Conservation (phyloP, 2,329 filamentous ascomycete genomes). For the Epicoccum nigrum region DNA sequence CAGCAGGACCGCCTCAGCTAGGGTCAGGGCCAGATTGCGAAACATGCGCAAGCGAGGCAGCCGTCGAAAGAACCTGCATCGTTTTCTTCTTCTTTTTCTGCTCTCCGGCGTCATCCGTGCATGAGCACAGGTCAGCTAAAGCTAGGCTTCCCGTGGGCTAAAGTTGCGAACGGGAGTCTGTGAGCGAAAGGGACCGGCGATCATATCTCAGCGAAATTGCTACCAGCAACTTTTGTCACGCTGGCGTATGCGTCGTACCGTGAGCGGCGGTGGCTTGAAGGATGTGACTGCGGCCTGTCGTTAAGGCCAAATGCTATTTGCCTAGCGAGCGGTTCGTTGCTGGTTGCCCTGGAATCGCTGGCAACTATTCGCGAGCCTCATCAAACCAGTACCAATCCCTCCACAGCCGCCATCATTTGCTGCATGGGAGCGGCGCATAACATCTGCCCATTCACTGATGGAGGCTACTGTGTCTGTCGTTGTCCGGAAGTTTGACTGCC, state of each 20-base stretch:
- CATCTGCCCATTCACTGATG: background rate
- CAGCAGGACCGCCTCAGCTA: conserved; percentile 26
- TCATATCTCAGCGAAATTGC: conserved; percentile 38
- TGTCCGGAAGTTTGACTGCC: conserved; percentile 10
- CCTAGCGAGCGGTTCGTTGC: conserved; percentile 11
- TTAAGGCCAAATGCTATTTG: conserved; percentile 2
- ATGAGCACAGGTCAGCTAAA: conserved; percentile 32
- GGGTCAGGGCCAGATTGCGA: conserved; percentile 27
- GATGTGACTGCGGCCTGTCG: conserved; percentile 2
- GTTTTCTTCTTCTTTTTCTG: conserved; percentile 33
- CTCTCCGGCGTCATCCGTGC: conserved; percentile 44
- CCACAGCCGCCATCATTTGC: conserved; percentile 1
- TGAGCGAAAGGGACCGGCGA: conserved; percentile 37
- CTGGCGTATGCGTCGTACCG: conserved; percentile 28
- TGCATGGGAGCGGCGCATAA: conserved; percentile 8
- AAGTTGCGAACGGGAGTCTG: conserved; percentile 45
- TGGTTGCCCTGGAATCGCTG: conserved; percentile 6
- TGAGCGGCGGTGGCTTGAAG: conserved; percentile 4
- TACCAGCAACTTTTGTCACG: conserved; percentile 30
- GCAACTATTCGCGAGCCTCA: conserved; percentile 2
- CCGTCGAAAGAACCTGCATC: conserved; percentile 39
- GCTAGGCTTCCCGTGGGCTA: conserved; percentile 43
- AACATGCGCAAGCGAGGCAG: conserved; percentile 34
- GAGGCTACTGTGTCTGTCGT: conserved; percentile 2
- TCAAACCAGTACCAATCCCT: conserved; percentile 2